Evolutionary conservation across 2,329 filamentous ascomycete species (phyloP), one percentile per base, ranked within the genome.

Genomic region (Alternaria sp.): DNA sequence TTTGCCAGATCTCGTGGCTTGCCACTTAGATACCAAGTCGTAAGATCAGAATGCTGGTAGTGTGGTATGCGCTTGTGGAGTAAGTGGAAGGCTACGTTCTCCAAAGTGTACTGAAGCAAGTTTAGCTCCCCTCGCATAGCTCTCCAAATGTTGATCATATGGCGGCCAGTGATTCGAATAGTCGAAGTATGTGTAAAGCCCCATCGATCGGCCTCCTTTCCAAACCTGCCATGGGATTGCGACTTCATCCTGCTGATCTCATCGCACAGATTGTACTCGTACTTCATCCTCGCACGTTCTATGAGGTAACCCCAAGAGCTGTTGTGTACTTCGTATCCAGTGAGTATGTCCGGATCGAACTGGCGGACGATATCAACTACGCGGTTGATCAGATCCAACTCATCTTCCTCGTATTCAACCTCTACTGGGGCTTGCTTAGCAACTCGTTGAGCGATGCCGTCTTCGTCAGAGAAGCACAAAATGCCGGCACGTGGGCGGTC

Each of bases 111-210:
- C 74, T 97, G 94, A 11, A 97, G 84, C 28, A 99, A 81, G 68
- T 94, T 96, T 28, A 99, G 81, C 78, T 97, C 94, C n/a, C 90
- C 88, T 59, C 93, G 87, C 94, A 99, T 97, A 0, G 94, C 93
- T 69, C 94, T 87, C 93, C 95, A 98, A 46, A 98, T 91, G 69
- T 98, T 98, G 81, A 99, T 94, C 85, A 96, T 93, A 75, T 98
- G 94, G 62, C 95, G 87, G 5, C 95, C 95, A 0, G 94, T 97
- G n/a, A 99, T 87, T 57, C 89, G 89, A 67, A 98, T 93, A 3
- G 92, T 94, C 2, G 93, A 97, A 0, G 94, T 96, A 54, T 94
- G 93, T 64, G 93, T 95, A 81, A 96, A 97, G 0, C 94, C 94
- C 94, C 94, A 98, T 65, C 88, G 86, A 76, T 97, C 94, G 51